Conservation (phyloP, 768 basidiomycete species). For the Phaeotremella skinneri region DNA sequence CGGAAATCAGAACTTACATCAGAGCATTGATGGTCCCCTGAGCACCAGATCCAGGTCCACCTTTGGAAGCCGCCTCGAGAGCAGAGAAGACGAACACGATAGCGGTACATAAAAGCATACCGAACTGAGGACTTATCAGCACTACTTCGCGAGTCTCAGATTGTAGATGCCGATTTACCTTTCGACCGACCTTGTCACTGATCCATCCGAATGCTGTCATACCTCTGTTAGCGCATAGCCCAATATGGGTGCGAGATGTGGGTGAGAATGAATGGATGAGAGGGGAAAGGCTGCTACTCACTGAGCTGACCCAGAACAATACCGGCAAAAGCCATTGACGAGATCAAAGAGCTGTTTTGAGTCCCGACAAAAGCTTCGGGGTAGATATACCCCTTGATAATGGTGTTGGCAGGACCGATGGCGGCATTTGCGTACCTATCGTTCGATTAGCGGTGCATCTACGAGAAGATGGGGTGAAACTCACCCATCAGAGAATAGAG, state of each 20-base stretch:
- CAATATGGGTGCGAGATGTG: no score
- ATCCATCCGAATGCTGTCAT: slow-evolving; percentile 58
- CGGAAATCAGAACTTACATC: slow-evolving; percentile 33
- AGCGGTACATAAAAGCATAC: slow-evolving; percentile 69
- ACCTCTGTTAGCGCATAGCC: neutral
- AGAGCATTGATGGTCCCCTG: slow-evolving; percentile 74
- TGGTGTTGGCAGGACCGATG: slow-evolving; percentile 31
- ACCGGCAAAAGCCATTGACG: slow-evolving; percentile 76
- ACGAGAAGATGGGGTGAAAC: slow-evolving; percentile 4
- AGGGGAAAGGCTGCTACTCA: slow-evolving; percentile 54
- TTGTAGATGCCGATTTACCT: slow-evolving; percentile 69
- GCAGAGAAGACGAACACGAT: slow-evolving; percentile 82
- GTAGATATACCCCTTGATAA: slow-evolving; percentile 67
- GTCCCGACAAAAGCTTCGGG: slow-evolving; percentile 56
- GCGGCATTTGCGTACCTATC: slow-evolving; percentile 37
- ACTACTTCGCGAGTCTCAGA: neutral
- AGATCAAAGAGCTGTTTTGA: slow-evolving; percentile 65
- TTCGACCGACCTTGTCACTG: slow-evolving; percentile 79
- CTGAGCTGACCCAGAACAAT: slow-evolving; percentile 79
- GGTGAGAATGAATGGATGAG: slow-evolving; percentile 6
- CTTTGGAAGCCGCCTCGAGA: slow-evolving; percentile 77
- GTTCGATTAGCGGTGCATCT: neutral
- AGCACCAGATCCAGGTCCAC: slow-evolving; percentile 59
- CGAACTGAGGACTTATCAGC: slow-evolving; percentile 22
- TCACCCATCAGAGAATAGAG: slow-evolving; percentile 42